A percentile compares a stretch with the other conserved stretches of the same genome.
Conservation (phyloP, 2,329 filamentous ascomycete species). For the Camillea tinctor region DNA sequence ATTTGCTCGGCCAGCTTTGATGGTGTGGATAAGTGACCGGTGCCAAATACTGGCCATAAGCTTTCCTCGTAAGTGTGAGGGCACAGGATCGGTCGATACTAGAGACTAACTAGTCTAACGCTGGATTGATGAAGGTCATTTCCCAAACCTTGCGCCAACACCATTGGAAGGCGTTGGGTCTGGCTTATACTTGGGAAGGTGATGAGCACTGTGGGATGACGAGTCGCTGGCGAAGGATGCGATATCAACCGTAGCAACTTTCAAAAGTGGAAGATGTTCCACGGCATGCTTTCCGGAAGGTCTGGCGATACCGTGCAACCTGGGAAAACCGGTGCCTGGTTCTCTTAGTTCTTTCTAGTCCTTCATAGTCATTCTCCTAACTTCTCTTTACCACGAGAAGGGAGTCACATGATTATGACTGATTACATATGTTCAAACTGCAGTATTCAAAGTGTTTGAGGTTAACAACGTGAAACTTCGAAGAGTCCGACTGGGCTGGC, state of each 20-base stretch:
- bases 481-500: not conserved
- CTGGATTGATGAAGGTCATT: conserved; percentile 15
- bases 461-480: conserved; percentile 15
- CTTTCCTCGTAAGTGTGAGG: conserved; percentile 22
- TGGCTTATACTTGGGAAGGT: conserved; percentile 15
- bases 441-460: conserved; percentile 3
- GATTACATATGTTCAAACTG: conserved; percentile 14
- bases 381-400: conserved; percentile 1
- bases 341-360: not conserved
- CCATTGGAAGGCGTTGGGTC: conserved; percentile 20
- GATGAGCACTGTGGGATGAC: conserved; percentile 23
- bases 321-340: conserved; percentile 2
- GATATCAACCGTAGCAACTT: conserved; percentile 8
- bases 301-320: not conserved
- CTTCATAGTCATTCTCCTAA: too few species aligned
- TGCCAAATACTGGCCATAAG: conserved; percentile 24
- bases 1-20: conserved; percentile 25
- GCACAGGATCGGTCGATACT: conserved; percentile 29
- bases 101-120: conserved; percentile 15
- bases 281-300: conserved; percentile 3
- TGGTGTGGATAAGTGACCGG: conserved; percentile 24
- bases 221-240: conserved; percentile 14
- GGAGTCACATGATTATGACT: conserved; percentile 21
- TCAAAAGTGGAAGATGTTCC: conserved; percentile 10
- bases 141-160: conserved; percentile 12